phyloP scores from a whole-genome alignment of 768 basidiomycete species.

The Austroboletus eburneus region DNA sequence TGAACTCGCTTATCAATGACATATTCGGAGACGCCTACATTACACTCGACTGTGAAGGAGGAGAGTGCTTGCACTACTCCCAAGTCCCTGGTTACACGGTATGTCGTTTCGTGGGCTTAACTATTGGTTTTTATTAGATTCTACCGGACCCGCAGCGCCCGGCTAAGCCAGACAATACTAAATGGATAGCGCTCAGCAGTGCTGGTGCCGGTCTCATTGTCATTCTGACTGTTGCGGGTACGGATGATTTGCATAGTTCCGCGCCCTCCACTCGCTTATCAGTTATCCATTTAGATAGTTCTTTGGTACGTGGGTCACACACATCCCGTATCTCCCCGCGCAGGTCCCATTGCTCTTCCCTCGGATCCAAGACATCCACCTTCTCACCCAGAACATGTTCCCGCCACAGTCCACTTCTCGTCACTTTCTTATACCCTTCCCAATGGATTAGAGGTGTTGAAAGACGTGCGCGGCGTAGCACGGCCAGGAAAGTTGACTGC shows the following conservation, averaged over 20 bases:
- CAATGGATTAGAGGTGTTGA: conserved; percentile 62
- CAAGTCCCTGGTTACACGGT: conserved; percentile 93
- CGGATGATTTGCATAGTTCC: conserved; percentile 8
- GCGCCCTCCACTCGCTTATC: neutral
- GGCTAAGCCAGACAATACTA: conserved; percentile 75
- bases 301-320: conserved; percentile 91
- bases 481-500: conserved; percentile 90
- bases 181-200: conserved; percentile 81
- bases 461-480: conserved; percentile 75
- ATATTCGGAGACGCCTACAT: conserved; percentile 94
- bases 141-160: conserved; percentile 48
- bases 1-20: conserved; percentile 91
- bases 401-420: conserved; percentile 89
- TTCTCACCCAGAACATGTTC: conserved; percentile 76
- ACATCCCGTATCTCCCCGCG: conserved; percentile 35
- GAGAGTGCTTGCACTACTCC: conserved; percentile 91
- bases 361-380: conserved; percentile 63
- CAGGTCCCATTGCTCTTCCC: conserved; percentile 79
- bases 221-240: conserved; percentile 59
- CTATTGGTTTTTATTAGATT: neutral
- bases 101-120: conserved; percentile 1
- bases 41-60: conserved; percentile 78
- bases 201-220: conserved; percentile 76
- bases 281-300: conserved; percentile 35
- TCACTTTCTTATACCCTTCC: conserved; percentile 74